Conservation (phyloP, 2,329 filamentous ascomycete species). For the Xylaria polymorpha region DNA sequence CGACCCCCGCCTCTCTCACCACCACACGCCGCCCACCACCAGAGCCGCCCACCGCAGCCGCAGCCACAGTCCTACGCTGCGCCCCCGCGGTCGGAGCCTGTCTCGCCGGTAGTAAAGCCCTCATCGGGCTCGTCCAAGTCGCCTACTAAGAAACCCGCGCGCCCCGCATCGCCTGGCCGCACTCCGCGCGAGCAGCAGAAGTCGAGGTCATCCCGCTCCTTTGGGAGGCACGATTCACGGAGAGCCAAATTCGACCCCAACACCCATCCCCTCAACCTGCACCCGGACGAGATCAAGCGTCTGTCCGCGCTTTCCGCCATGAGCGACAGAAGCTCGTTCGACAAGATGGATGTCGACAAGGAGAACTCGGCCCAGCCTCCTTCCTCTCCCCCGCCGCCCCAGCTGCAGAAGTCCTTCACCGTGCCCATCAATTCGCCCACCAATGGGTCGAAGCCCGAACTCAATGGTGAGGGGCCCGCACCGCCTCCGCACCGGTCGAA, state of each 20-base stretch:
- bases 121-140: slow-evolving; percentile 39
- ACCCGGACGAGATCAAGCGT: slow-evolving; percentile 86
- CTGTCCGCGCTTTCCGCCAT: slow-evolving; percentile 74
- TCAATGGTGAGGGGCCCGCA: slow-evolving; percentile 64
- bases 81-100: slow-evolving; percentile 44
- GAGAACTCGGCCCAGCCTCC: slow-evolving; percentile 65
- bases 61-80: slow-evolving; percentile 33
- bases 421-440: slow-evolving; percentile 62
- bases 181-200: slow-evolving; percentile 49
- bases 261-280: slow-evolving; percentile 89
- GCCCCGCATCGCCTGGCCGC: slow-evolving; percentile 48
- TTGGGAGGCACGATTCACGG: slow-evolving; percentile 62
- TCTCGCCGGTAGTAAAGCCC: slow-evolving; percentile 46
- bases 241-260: slow-evolving; percentile 72
- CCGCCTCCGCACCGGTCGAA: slow-evolving; percentile 79
- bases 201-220: slow-evolving; percentile 59
- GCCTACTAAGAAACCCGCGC: slow-evolving; percentile 45
- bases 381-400: slow-evolving; percentile 64
- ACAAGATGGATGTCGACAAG: slow-evolving; percentile 78
- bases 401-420: slow-evolving; percentile 54
- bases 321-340: slow-evolving; percentile 67
- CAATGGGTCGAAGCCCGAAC: slow-evolving; percentile 58
- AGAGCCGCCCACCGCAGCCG: slow-evolving; percentile 26
- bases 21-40: slow-evolving; percentile 40
- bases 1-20: slow-evolving; percentile 40